A percentile compares a stretch with the other conserved stretches of the same genome.
phyloP scores from a whole-genome alignment of 2,329 filamentous ascomycete species.

The Colletotrichum paranaense region DNA sequence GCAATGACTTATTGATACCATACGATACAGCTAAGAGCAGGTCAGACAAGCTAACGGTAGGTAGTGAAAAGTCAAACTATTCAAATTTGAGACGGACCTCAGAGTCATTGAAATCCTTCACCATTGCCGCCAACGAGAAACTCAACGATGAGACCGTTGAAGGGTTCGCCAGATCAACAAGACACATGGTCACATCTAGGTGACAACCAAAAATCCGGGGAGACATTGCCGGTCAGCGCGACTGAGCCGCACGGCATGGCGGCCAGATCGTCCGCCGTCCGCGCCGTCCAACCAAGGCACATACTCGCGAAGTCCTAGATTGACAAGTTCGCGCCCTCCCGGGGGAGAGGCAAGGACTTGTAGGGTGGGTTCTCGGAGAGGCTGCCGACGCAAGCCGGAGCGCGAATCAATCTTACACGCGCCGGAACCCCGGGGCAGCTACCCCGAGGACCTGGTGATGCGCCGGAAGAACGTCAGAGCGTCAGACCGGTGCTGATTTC shows the following conservation, averaged over 20 bases:
- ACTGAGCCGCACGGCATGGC: conserved; percentile 1
- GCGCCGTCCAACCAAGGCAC: background rate
- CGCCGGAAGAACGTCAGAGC: background rate
- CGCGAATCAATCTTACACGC: background rate
- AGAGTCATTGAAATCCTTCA: background rate
- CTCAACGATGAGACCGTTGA: no score
- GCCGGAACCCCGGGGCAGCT: background rate
- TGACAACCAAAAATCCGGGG: background rate
- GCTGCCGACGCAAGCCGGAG: background rate
- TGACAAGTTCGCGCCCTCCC: background rate
- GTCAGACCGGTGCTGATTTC: background rate
- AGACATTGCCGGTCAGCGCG: background rate
- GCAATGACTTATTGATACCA: background rate
- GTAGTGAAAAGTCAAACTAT: background rate
- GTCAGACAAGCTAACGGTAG: background rate
- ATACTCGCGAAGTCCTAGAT: background rate
- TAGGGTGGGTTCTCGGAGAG: background rate
- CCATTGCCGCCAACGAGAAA: background rate
- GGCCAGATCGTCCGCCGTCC: background rate
- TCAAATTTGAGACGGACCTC: background rate
- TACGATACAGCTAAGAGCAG: background rate
- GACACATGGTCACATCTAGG: background rate
- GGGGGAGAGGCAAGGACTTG: background rate
- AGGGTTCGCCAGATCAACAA: background rate
- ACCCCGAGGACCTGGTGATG: background rate